phyloP scores from a whole-genome alignment of 768 basidiomycete genomes.

The Tremella fuciformis region DNA sequence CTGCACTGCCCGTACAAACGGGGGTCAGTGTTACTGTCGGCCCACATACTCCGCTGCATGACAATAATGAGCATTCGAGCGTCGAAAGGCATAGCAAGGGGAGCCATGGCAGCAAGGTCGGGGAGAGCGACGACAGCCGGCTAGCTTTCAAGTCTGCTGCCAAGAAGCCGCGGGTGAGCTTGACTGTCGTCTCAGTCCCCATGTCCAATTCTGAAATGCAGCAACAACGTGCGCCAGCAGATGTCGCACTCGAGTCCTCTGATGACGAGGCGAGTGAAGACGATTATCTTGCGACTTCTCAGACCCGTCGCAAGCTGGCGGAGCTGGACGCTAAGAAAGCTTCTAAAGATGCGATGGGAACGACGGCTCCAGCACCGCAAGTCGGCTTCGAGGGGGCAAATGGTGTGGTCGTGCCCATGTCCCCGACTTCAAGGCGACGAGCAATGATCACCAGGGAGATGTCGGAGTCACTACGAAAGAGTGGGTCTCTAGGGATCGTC shows the following conservation, averaged over 20 bases:
- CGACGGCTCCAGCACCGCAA: background rate
- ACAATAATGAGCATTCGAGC: slow-evolving; percentile 5
- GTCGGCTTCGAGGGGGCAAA: slow-evolving; percentile 9
- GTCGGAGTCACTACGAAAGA: slow-evolving; percentile 40
- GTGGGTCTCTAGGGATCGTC: slow-evolving; percentile 24
- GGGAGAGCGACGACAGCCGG: background rate
- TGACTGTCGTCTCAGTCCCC: background rate
- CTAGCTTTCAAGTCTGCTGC: background rate
- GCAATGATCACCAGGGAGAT: slow-evolving; percentile 45
- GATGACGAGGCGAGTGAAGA: slow-evolving; percentile 35
- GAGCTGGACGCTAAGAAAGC: slow-evolving; percentile 36
- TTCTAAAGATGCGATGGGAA: slow-evolving; percentile 15
- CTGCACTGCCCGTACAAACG: slow-evolving; percentile 48
- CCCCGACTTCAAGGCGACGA: slow-evolving; percentile 38
- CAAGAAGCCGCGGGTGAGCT: slow-evolving; percentile 5
- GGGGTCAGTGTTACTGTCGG: slow-evolving; percentile 46
- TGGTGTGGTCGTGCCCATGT: slow-evolving; percentile 31
- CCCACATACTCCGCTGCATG: slow-evolving; percentile 13
- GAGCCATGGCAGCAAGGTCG: slow-evolving; percentile 1
- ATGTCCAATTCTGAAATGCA: background rate
- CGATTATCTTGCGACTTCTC: slow-evolving; percentile 35
- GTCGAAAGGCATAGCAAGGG: slow-evolving; percentile 2
- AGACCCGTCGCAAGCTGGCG: slow-evolving; percentile 33
- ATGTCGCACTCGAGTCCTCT: slow-evolving; percentile 28
- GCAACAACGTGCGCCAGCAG: slow-evolving; percentile 17